Conservation (phyloP, 2,329 filamentous ascomycete genomes). For the Hyphodiscus sp. region DNA sequence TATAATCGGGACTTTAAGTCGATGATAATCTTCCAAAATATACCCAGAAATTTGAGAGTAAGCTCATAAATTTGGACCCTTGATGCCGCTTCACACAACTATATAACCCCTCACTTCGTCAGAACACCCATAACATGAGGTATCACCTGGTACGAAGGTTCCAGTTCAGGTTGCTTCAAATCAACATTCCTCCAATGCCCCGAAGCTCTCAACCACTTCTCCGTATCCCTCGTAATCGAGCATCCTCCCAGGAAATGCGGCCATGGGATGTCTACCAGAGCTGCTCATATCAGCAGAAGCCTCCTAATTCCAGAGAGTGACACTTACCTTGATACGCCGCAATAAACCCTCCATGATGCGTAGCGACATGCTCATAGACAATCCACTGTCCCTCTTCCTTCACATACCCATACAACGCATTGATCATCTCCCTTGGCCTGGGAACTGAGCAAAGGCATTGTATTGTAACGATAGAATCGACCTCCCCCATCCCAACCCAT, state of each 20-base stretch:
- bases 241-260: conserved; percentile 26
- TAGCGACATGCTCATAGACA: conserved; percentile 26
- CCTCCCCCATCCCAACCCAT: conserved; percentile 39
- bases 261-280: conserved; percentile 21
- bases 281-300: conserved; percentile 12
- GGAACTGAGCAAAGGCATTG: conserved; percentile 26
- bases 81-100: background rate
- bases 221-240: conserved; percentile 24
- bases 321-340: conserved; percentile 24
- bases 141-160: conserved; percentile 20
- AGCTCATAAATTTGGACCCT: background rate
- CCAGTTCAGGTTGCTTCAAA: conserved; percentile 18
- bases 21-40: background rate
- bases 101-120: conserved; percentile 17
- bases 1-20: background rate
- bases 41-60: background rate
- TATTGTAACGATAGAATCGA: conserved; percentile 25
- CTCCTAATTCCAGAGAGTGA: too few relatives aligned
- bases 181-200: conserved; percentile 25
- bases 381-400: conserved; percentile 25
- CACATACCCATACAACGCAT: conserved; percentile 20
- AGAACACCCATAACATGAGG: conserved; percentile 24
- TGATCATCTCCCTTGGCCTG: conserved; percentile 20
- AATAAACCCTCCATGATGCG: conserved; percentile 13
- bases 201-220: conserved; percentile 17